Base-by-base conservation (phyloP, 495 filamentous ascomycete species). In the Physcia stellaris region DNA sequence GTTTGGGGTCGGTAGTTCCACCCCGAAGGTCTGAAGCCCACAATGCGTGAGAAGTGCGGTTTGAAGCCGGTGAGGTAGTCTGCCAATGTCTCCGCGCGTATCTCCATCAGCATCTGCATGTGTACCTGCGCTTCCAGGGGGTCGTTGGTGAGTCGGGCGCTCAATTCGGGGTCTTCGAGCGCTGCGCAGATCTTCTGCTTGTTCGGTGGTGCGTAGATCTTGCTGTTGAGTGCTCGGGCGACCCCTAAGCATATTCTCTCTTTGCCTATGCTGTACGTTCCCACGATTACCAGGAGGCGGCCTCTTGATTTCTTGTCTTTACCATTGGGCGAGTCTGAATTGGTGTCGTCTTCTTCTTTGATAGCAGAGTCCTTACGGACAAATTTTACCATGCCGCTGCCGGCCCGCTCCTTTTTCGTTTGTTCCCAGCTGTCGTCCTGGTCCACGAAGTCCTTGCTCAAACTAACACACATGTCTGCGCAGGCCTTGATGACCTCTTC, bases 191-290 rank as follows among this genome's bases (percentile, higher is more conserved):
- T 80, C 35, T 73, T 70, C 48, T 82, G 78, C 55, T 96, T 98
- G 24, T 68, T 60, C 0, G 83, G 67, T 1, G 83, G 73, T 0
- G 92, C 88, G 50, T 79, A 98, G 53, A 98, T 96, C 54, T 94
- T 94, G 52, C 78, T 80, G 31, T 75, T 65, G 7, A 98, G 75
- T 2, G 90, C 88, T 40, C 73, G 68, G 6, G 90, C 90, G 42
- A 96, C 90, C 39, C 84, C 88, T 15, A 92, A 59, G 57, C 90
- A 96, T 50, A 99, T 83, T 39, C 86, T 78, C 56, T 99, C 90
- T 62, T 99, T 99, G 56, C 90, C 90, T 48, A 99, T 99, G 42
- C 77, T 84, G 62, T 99, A 99, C 2, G 90, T 99, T 39, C 90
- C 90, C 44, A 94, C 86, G 6, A 99, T 74, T 15, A 99, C 81